phyloP scores from a whole-genome alignment of 805 yeast species.

The Zygotorulaspora florentina region DNA sequence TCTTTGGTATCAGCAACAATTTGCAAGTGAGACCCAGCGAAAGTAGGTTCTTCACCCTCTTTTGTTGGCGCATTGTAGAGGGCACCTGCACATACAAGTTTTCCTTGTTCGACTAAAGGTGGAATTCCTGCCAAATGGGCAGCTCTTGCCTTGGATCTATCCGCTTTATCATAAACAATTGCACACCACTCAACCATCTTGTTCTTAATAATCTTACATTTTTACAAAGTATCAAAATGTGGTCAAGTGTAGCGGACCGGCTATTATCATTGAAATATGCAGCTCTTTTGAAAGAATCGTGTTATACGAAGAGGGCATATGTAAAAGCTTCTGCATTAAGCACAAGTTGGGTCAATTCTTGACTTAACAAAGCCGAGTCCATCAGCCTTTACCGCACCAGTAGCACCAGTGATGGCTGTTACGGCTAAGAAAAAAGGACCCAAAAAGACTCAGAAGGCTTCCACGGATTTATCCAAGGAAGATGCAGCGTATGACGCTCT shows the following conservation, averaged over 20 bases:
- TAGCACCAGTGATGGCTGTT: neutral
- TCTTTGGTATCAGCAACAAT: constrained; percentile 61
- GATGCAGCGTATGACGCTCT: constrained; percentile 39
- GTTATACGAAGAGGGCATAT: too few relatives aligned
- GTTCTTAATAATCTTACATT: neutral
- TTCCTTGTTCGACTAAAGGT: constrained; percentile 39
- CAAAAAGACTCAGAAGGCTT: constrained; percentile 6
- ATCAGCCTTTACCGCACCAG: neutral
- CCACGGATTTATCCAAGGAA: constrained; percentile 33
- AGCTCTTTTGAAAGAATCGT: too few relatives aligned
- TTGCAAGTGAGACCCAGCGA: constrained; percentile 67
- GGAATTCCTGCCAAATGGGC: constrained; percentile 51
- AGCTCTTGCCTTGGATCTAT: constrained; percentile 49
- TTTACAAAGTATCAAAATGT: neutral
- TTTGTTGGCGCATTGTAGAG: constrained; percentile 43
- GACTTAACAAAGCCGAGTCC: too few relatives aligned
- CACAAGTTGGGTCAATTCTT: too few relatives aligned
- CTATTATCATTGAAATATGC: too few relatives aligned
- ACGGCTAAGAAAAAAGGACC: constrained; percentile 5
- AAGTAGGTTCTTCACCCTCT: constrained; percentile 42
- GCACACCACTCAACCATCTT: constrained; percentile 62
- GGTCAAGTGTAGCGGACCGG: too few relatives aligned
- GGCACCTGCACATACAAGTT: constrained; percentile 49
- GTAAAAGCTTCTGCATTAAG: too few relatives aligned
- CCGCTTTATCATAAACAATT: constrained; percentile 61